Evolutionary conservation across 306 rosid genomes (phyloP).

Genomic region (Spatholobus suberectus): DNA sequence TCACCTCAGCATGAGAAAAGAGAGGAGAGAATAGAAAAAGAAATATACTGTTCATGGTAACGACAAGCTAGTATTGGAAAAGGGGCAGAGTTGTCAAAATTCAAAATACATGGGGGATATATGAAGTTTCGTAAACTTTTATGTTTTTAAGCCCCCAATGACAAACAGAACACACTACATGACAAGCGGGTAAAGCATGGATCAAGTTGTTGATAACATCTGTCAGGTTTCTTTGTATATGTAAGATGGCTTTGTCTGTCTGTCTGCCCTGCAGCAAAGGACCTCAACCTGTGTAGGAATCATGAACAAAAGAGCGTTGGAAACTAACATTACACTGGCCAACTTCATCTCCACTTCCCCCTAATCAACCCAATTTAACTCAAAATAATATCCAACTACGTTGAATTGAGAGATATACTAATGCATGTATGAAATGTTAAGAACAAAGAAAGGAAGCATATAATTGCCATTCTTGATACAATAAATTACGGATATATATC

Average conservation of each 20-base stretch:
- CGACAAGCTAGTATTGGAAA: not conserved
- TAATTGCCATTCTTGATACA: not conserved
- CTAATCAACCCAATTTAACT: not conserved
- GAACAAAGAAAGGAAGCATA: not conserved
- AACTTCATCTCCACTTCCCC: conserved; percentile 13
- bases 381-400: not conserved
- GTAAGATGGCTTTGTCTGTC: conserved; percentile 45
- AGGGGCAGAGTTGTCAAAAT: conserved; percentile 14
- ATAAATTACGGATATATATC: not conserved
- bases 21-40: not conserved
- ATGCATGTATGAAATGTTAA: not conserved
- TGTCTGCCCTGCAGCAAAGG: conserved; percentile 50
- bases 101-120: conserved; percentile 18
- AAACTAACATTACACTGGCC: conserved; percentile 32
- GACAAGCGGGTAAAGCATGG: not conserved
- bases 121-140: not conserved
- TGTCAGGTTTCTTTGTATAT: conserved; percentile 47
- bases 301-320: conserved; percentile 46
- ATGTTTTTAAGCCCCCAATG: not conserved
- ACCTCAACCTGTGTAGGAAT: conserved; percentile 61
- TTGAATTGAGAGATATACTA: not conserved
- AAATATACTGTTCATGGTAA: not conserved
- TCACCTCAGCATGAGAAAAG: not conserved
- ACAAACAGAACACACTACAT: conserved; percentile 28
- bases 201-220: conserved; percentile 29